These are phyloP conservation scores for Colletotrichum simmondsii DNA, from an alignment of 2,329 filamentous ascomycete genomes.

Conservation along the genomic window DNA sequence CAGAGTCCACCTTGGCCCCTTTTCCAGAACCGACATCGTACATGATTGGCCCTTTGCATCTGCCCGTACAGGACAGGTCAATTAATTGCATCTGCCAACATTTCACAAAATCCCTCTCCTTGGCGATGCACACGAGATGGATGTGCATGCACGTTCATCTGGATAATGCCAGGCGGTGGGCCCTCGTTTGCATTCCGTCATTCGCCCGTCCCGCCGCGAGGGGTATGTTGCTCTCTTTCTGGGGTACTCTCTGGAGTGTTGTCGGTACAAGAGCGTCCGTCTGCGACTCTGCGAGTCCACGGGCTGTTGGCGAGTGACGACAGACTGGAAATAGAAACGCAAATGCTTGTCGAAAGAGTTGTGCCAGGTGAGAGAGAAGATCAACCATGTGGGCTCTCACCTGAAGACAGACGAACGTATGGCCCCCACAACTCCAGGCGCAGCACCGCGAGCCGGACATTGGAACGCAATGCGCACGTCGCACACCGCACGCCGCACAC, in stretches of 20 bases:
- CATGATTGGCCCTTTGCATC: constrained; percentile 8
- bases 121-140: constrained; percentile 9
- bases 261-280: background rate
- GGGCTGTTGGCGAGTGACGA: background rate
- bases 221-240: constrained; percentile 4
- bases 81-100: constrained; percentile 1
- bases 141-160: constrained; percentile 13
- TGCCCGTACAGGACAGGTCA: background rate
- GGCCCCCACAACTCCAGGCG: constrained; percentile 32
- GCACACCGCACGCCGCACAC: background rate
- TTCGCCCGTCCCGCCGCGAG: constrained; percentile 6
- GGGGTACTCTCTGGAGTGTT: background rate
- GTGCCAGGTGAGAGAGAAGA: constrained; percentile 28
- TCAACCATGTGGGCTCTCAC: constrained; percentile 28
- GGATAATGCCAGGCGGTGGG: constrained; percentile 9
- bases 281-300: background rate
- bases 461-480: constrained; percentile 23
- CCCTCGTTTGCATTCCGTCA: constrained; percentile 8
- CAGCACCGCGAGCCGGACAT: constrained; percentile 25
- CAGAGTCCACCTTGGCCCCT: background rate
- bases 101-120: constrained; percentile 13
- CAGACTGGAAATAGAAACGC: constrained; percentile 7
- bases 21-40: background rate
- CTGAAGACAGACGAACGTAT: constrained; percentile 20
- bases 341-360: constrained; percentile 1